Evolutionary conservation across 768 basidiomycete genomes (phyloP).

Genomic region (Termitomyces sp.): DNA sequence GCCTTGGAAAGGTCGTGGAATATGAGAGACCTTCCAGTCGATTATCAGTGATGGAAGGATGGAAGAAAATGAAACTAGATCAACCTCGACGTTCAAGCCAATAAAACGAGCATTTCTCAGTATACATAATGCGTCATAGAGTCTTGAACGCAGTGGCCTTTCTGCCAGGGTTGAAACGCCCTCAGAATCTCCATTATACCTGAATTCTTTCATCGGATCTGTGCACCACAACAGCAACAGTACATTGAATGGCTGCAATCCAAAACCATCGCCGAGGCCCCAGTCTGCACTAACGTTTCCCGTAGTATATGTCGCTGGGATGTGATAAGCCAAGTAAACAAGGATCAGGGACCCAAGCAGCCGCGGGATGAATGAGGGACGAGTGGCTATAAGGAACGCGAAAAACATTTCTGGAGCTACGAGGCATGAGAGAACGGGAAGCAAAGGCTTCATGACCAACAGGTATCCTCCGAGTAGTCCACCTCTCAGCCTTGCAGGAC

Average conservation of each 20-base stretch:
- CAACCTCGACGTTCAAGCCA: slow-evolving; percentile 2
- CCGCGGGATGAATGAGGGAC: not conserved
- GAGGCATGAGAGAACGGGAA: not conserved
- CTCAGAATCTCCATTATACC: not conserved
- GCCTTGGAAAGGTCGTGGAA: not conserved
- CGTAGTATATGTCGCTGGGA: not conserved
- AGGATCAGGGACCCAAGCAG: not conserved
- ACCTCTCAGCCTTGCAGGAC: no score
- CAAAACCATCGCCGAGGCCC: not conserved
- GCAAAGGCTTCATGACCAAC: not conserved
- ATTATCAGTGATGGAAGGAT: not conserved
- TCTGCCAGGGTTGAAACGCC: not conserved
- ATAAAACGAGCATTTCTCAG: not conserved
- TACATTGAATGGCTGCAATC: not conserved
- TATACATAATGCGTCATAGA: not conserved
- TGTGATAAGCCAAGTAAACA: slow-evolving; percentile 1
- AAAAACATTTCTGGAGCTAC: not conserved
- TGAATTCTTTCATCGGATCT: slow-evolving; percentile 2
- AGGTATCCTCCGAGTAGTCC: no score
- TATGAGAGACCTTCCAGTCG: not conserved
- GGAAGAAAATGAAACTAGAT: not conserved
- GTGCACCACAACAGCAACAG: not conserved
- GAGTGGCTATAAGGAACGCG: not conserved
- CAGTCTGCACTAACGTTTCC: slow-evolving; percentile 1
- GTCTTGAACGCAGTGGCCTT: not conserved